Evolutionary conservation across 768 basidiomycete genomes (phyloP), one percentile per base, ranked within the genome.

Genomic region (Kwoniella bestiolae): DNA sequence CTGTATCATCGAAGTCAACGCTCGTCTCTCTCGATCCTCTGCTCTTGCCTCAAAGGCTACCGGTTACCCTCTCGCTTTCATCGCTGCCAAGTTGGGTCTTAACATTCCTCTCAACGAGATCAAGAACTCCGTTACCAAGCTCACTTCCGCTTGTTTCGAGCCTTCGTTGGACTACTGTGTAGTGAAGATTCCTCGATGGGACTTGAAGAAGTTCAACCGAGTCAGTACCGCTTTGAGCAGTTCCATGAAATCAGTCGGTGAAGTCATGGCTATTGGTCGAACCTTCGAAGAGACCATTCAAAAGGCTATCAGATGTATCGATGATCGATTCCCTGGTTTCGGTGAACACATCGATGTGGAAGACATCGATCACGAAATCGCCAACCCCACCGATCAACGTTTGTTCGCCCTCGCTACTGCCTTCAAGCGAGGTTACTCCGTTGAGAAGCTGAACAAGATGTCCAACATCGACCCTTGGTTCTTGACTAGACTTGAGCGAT

Each of bases 391-490:
- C 2, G 95, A 98, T 82, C 94, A 93, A 84, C 92, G 96, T 34
- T 87, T 99, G 62, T 99, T 98, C 78, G 94, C 95, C 21, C 92
- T 99, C 73, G 91, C 94, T 11, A 88, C 90, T 21, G 96, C 95
- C 5, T 91, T 99, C 84, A 87, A 93, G 81, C 86, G 87, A 46
- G 95, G 94, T 12, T 95, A 97, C 78, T 90, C 89, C 57, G 90
- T 99, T 64, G 92, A 99, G 68, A 94, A 94, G 83, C 88, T 99
- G 74, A 94, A 93, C 89, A 88, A 94, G 79, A 92, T 97, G 90
- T 94, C 94, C 57, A 95, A 90, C 81, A 97, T 99, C 72, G 95
- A 98, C 84, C 93, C 90, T 81, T 99, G 95, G 95, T 99, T 99
- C 86, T 82, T 99, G 78, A 91, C 87, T 62, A 91, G 89, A 82